Conservation (phyloP, 2,329 filamentous ascomycete genomes). For the Neurospora sp. region DNA sequence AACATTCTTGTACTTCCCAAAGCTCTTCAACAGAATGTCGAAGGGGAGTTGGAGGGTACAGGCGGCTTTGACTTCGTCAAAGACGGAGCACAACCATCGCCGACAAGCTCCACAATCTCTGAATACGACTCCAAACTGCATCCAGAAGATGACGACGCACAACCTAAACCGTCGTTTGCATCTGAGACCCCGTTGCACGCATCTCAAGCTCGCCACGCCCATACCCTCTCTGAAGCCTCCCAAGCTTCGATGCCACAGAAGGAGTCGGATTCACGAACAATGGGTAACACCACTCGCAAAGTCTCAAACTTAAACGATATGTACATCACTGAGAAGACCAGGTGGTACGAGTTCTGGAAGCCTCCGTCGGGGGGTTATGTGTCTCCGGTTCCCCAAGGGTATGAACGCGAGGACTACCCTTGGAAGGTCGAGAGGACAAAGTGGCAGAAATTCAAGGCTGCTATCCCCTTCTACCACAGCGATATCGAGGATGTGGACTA, state of each 20-base stretch:
- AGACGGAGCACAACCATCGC: slow-evolving; percentile 14
- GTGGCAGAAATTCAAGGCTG: slow-evolving; percentile 39
- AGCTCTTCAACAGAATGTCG: slow-evolving; percentile 38
- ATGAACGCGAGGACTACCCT: slow-evolving; percentile 34
- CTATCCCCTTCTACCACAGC: slow-evolving; percentile 40
- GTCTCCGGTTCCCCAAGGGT: slow-evolving; percentile 50
- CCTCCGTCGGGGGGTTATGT: slow-evolving; percentile 50
- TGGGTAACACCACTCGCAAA: slow-evolving; percentile 45
- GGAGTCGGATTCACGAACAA: slow-evolving; percentile 18
- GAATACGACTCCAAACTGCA: slow-evolving; percentile 16
- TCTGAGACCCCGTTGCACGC: slow-evolving; percentile 21
- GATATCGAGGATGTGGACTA: slow-evolving; percentile 45
- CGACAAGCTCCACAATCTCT: slow-evolving; percentile 12
- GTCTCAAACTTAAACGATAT: slow-evolving; percentile 39
- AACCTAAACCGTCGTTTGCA: slow-evolving; percentile 24
- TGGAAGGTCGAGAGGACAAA: slow-evolving; percentile 37
- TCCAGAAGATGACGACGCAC: slow-evolving; percentile 27
- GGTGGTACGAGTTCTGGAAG: slow-evolving; percentile 58
- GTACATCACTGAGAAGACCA: slow-evolving; percentile 33
- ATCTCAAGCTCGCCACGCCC: slow-evolving; percentile 18
- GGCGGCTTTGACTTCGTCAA: slow-evolving; percentile 39
- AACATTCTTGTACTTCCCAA: slow-evolving; percentile 19
- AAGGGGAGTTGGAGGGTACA: slow-evolving; percentile 42
- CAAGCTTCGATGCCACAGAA: slow-evolving; percentile 27
- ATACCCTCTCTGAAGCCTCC: slow-evolving; percentile 28